Conservation (phyloP, 805 yeast genomes). For the Saturnispora dispora region DNA sequence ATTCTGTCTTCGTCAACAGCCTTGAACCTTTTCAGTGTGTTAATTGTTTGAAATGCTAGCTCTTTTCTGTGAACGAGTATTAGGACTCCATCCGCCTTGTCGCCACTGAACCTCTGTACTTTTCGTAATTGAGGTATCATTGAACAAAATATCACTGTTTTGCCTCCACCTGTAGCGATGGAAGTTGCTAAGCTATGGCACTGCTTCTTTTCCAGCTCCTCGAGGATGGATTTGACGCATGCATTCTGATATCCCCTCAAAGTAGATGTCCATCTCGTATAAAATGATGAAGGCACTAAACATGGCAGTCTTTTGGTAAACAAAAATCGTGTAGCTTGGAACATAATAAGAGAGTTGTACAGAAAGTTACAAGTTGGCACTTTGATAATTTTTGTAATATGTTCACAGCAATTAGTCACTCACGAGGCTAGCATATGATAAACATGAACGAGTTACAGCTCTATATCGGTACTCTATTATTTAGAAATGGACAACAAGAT, state of each 20-base stretch:
- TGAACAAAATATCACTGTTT: constrained; percentile 69
- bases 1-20: constrained; percentile 12
- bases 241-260: constrained; percentile 50
- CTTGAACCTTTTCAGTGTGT: constrained; percentile 35
- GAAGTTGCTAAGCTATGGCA: constrained; percentile 64
- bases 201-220: constrained; percentile 30
- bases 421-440: too few species aligned
- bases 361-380: neutral
- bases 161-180: constrained; percentile 92
- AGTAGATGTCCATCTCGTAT: neutral
- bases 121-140: constrained; percentile 35
- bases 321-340: neutral
- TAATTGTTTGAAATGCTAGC: constrained; percentile 60
- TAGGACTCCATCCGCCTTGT: constrained; percentile 31
- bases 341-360: neutral
- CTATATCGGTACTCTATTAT: too few species aligned
- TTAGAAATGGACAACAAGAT: too few species aligned
- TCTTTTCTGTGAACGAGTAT: constrained; percentile 79
- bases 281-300: neutral
- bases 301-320: neutral
- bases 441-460: too few species aligned
- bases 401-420: neutral
- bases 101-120: constrained; percentile 23
- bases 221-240: constrained; percentile 50
- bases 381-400: neutral